Base-by-base conservation (phyloP, 2,329 filamentous ascomycete species). In the Lachnellula hyalina region DNA sequence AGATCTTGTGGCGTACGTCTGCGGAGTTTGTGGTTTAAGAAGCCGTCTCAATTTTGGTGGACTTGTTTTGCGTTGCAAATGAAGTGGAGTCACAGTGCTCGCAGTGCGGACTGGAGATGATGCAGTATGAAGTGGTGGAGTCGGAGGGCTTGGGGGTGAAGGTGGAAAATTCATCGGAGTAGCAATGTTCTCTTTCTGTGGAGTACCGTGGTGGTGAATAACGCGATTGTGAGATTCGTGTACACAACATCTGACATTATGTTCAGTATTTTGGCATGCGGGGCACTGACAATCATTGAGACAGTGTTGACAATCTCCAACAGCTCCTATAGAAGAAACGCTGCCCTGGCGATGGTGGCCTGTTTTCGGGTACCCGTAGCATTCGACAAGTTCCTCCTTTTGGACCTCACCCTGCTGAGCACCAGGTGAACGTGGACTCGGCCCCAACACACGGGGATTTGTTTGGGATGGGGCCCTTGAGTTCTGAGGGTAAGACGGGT, bases 261-360 rank as follows among this genome's bases (percentile, higher is more conserved):
- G 64, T 46, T 59, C 47, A 2, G 64, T 63, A 28, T 52, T 61
- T 53, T 60, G 61, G 36, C 64, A 67, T 9, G 65, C 59, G 28
- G 32, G 47, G 51, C 62, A 66, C 15, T 59, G 55, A 40, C 62
- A 68, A 47, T 66, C 65, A 46, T 68, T 61, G 25, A 62, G 56
- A 38, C 63, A 67, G 45, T 68, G 65, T 48, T 67, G 65, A 23
- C 65, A 68, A 47, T 61, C 56, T 25, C 65, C 65, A 45, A 67
- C 50, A 17, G 61, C 38, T 2, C 61, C 65, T 4, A 57, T 52
- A 21, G 34, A 53, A 7, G 55, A 48, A n/a, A 61, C 60, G 40
- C 63, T 66, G 7, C 60, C 54, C 25, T 58, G 53, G 15, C 53
- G 51, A 35, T 53, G 35, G 51, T 66, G 61, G 21, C 63, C 62